These are phyloP conservation scores for Neonectria magnoliae DNA, from an alignment of 2,329 filamentous ascomycete genomes.

Conservation along the genomic window DNA sequence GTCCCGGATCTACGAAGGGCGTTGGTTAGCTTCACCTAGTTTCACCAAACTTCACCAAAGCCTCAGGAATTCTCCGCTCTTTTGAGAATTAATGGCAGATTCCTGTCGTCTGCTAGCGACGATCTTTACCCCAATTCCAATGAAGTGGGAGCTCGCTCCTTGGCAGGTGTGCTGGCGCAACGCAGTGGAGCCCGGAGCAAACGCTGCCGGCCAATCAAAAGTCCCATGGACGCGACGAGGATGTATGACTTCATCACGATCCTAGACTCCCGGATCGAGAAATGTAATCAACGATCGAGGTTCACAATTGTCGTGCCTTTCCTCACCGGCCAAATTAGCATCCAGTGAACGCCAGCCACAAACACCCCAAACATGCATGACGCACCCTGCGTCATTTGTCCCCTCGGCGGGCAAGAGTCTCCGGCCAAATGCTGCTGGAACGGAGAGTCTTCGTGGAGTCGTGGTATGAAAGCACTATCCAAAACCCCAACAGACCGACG, in stretches of 20 bases:
- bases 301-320: constrained; percentile 13
- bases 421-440: constrained; percentile 25
- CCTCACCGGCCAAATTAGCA: constrained; percentile 6
- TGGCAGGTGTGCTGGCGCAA: not conserved
- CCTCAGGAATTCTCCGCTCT: not conserved
- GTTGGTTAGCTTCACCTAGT: not conserved
- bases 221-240: not conserved
- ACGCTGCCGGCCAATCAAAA: not conserved
- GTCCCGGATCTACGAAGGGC: not conserved
- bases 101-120: not conserved
- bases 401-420: constrained; percentile 31
- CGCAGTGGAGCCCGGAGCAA: not conserved
- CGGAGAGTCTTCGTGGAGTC: not conserved
- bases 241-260: constrained; percentile 42
- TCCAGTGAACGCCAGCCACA: not conserved
- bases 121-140: constrained; percentile 6
- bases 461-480: constrained; percentile 5
- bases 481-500: not conserved
- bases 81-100: not conserved
- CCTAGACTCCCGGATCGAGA: constrained; percentile 31
- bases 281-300: constrained; percentile 34
- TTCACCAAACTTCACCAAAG: not conserved
- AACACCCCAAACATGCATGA: constrained; percentile 37
- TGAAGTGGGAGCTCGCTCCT: not conserved
- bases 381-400: constrained; percentile 39